Percentiles rank a stretch among this genome's conserved stretches.
Conservation (phyloP, 2,329 filamentous ascomycete species). For the Diaporthe eres region DNA sequence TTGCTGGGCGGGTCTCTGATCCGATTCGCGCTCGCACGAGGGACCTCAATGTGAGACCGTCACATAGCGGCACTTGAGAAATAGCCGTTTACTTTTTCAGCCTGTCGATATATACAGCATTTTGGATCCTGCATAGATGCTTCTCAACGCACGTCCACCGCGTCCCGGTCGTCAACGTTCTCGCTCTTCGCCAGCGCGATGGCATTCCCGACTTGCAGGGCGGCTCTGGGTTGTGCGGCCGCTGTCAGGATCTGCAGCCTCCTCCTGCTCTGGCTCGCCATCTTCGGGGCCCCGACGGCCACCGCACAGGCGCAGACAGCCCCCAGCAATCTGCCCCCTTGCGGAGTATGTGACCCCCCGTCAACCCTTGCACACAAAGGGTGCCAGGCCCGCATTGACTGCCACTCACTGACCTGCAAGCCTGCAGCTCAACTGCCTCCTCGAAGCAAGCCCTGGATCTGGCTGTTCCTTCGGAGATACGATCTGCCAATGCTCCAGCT, state of each 20-base stretch:
- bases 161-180: constrained; percentile 8
- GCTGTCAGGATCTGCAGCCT: constrained; percentile 7
- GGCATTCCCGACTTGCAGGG: constrained; percentile 1
- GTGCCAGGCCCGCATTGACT: neutral
- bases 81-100: neutral
- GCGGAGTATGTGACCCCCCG: constrained; percentile 33
- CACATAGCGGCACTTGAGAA: constrained; percentile 4
- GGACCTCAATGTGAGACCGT: constrained; percentile 6
- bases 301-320: constrained; percentile 32
- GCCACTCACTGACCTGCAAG: constrained; percentile 3
- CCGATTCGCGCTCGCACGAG: constrained; percentile 19
- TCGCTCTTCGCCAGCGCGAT: constrained; percentile 1
- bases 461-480: constrained; percentile 18
- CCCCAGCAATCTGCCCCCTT: constrained; percentile 23
- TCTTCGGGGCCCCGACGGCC: constrained; percentile 7
- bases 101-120: constrained; percentile 10
- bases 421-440: constrained; percentile 36
- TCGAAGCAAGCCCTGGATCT: constrained; percentile 29
- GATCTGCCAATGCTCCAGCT: constrained; percentile 35
- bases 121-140: constrained; percentile 15
- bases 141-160: constrained; percentile 1
- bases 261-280: constrained; percentile 26
- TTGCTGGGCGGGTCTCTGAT: constrained; percentile 9
- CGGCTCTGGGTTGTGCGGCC: constrained; percentile 11
- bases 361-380: neutral